Evolutionary conservation across 495 filamentous ascomycete species (phyloP), one percentile per base, ranked within the genome.

Genomic region (Lineolata rhizophorae): DNA sequence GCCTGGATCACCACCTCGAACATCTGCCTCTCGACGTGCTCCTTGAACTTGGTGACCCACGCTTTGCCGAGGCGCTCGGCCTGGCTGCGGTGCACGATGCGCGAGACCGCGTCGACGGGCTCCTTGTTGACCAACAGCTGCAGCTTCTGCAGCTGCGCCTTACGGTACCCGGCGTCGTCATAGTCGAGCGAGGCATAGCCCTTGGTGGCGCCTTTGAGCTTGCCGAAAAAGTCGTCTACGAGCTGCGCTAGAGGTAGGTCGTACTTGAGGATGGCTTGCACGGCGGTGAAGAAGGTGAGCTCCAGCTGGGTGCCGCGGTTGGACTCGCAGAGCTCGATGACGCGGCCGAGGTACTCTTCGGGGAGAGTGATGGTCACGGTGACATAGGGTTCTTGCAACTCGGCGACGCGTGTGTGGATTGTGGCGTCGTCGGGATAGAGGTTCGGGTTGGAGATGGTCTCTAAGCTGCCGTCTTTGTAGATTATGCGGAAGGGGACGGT

Each of bases 1-100:
- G 90, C 87, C 49, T 97, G 87, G 39, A 97, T 97, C 36, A 95
- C 55, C 4, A 97, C 70, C 52, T 97, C 87, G 48, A 91, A 97
- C 60, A 93, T 76, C 55, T 97, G 90, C 19, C 87, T 60, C 36
- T 91, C 76, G 2, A 97, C 87, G 46, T 93, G 84, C 53, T 92
- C 70, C 49, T 93, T 95, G 60, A 97, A 95, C 53, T 92, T 95
- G 13, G 64, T 71, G 8, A 95, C 87, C 87, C 87, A 97, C 38
- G 69, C 57, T 35, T 73, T 61, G 14, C 82, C 87, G 9, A 87
- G 54, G 16, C 76, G 60, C 6, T 76, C 66, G 0, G 69, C 70
- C 54, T 93, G 81, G 24, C 71, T 77, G 32, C 55, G 47, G 42
- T 97, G 87, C 24, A 97, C 68, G 3, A 97, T 69, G 28, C 84